Percentiles rank a stretch among this genome's conserved stretches.
Evolutionary conservation across 2,329 filamentous ascomycete species (phyloP).

Genomic region (Tolypocladium tundrense): DNA sequence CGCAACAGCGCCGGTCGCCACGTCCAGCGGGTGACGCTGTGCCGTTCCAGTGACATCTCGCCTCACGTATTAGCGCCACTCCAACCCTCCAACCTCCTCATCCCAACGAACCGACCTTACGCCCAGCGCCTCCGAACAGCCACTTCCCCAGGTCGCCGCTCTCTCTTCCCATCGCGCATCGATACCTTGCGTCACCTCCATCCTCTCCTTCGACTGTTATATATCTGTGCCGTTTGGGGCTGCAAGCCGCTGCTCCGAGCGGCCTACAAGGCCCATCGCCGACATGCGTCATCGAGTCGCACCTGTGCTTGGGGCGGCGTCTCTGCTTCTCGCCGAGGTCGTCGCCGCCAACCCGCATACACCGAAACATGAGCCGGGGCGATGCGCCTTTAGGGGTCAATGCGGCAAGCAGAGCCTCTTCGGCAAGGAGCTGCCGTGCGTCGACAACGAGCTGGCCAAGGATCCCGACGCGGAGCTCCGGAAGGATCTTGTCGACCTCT

Average conservation of each 20-base stretch:
- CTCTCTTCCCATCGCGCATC: not conserved
- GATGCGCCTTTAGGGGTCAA: constrained; percentile 83
- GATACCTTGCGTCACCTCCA: not conserved
- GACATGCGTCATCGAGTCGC: constrained; percentile 22
- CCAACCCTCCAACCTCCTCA: not conserved
- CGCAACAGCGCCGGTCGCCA: not conserved
- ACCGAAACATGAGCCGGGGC: constrained; percentile 69
- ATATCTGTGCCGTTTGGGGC: not conserved
- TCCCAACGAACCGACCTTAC: not conserved
- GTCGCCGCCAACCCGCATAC: constrained; percentile 26
- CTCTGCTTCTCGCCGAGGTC: constrained; percentile 17
- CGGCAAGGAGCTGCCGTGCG: constrained; percentile 79
- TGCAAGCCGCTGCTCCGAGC: not conserved
- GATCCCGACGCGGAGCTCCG: constrained; percentile 63
- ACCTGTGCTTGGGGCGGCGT: constrained; percentile 19
- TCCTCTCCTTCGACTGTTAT: not conserved
- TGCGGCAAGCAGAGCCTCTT: constrained; percentile 90
- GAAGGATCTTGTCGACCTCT: constrained; percentile 71
- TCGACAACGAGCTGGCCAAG: constrained; percentile 76
- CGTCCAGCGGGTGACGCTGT: not conserved
- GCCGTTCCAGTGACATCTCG: not conserved
- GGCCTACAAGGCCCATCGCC: not conserved
- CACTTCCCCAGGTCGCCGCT: not conserved
- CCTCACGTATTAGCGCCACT: not conserved
- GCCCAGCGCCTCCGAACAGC: not conserved